phyloP scores from a whole-genome alignment of 2,329 filamentous ascomycete species.

The Colletotrichum melonis region DNA sequence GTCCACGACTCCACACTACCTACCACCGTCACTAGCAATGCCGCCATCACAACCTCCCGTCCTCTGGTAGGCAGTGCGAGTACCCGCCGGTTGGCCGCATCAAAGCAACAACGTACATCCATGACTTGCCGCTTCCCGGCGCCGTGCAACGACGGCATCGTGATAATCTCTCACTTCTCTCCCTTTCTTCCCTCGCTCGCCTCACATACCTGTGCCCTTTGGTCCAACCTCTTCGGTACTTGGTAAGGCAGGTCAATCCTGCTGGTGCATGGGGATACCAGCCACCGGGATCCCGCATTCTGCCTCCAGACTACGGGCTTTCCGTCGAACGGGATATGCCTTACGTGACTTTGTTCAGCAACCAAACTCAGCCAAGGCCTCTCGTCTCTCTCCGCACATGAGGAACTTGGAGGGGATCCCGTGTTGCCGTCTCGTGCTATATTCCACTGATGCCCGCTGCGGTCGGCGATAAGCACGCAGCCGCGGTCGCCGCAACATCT shows the following conservation, averaged over 20 bases:
- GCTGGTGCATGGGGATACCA: not conserved
- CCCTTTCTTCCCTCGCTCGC: not conserved
- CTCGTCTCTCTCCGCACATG: not conserved
- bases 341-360: no score
- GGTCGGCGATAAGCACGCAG: no score
- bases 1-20: not conserved
- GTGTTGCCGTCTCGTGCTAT: not conserved
- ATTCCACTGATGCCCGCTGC: not conserved
- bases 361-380: not conserved
- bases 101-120: not conserved
- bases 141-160: conserved; percentile 17
- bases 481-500: not conserved
- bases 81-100: not conserved
- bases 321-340: not conserved
- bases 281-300: not conserved
- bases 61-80: not conserved
- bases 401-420: not conserved
- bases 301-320: not conserved
- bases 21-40: not conserved
- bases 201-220: not conserved
- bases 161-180: not conserved
- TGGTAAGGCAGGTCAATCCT: not conserved
- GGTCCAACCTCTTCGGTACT: not conserved
- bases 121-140: not conserved
- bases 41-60: not conserved